These are phyloP conservation scores for Aquanectria penicillioides DNA, from an alignment of 2,329 filamentous ascomycete genomes.

Conservation along the genomic window DNA sequence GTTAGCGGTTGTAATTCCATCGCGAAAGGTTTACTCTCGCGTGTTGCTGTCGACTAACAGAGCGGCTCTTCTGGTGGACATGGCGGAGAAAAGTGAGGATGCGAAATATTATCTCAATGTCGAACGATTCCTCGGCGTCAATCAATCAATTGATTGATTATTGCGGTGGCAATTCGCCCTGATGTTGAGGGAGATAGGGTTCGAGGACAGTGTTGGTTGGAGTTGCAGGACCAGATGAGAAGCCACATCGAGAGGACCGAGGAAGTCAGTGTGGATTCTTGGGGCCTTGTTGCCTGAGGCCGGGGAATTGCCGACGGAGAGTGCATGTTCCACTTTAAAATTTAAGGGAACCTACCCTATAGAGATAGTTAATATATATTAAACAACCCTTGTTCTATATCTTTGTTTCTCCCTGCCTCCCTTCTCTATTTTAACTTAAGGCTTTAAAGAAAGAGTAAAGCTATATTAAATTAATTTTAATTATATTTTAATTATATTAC, in stretches of 20 bases:
- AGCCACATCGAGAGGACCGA: constrained; percentile 29
- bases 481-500: too few species aligned
- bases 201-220: constrained; percentile 23
- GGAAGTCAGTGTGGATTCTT: constrained; percentile 31
- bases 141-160: constrained; percentile 31
- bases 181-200: constrained; percentile 21
- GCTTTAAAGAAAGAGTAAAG: too few species aligned
- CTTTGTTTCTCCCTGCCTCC: too few species aligned
- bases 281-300: constrained; percentile 36
- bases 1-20: constrained; percentile 26
- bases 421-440: too few species aligned
- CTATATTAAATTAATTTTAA: too few species aligned
- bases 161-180: constrained; percentile 21
- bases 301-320: constrained; percentile 33
- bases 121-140: constrained; percentile 29
- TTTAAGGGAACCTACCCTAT: not conserved
- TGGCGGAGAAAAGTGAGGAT: constrained; percentile 23
- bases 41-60: constrained; percentile 53
- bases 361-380: not conserved
- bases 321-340: not conserved
- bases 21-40: constrained; percentile 24
- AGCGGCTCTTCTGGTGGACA: constrained; percentile 57
- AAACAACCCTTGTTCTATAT: too few species aligned
- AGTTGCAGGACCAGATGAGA: too few species aligned
- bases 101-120: constrained; percentile 26